Percentiles rank a stretch among this genome's conserved stretches.
Conservation (phyloP, 2,329 filamentous ascomycete genomes). For the Hypoxylon sp. region DNA sequence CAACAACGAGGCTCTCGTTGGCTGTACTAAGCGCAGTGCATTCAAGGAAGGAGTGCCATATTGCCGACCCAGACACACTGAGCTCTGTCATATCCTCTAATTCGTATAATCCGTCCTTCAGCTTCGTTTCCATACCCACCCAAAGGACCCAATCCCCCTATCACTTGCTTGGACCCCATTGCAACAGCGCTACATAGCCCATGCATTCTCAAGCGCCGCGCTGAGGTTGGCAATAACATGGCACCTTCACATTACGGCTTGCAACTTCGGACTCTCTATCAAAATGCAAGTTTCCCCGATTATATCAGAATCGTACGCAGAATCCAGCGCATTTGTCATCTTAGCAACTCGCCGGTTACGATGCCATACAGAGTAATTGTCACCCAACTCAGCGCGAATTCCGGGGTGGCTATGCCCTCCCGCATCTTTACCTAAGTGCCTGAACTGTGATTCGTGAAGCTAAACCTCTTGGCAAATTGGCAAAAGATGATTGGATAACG, state of each 20-base stretch:
- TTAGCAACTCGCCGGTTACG: conserved; percentile 12
- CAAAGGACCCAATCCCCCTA: conserved; percentile 10
- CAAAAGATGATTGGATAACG: conserved; percentile 34
- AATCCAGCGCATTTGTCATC: conserved; percentile 16
- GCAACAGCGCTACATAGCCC: conserved; percentile 2
- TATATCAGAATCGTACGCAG: conserved; percentile 15
- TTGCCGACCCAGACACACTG: conserved; percentile 17
- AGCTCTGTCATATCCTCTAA: conserved; percentile 26
- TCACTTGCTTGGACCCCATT: conserved; percentile 28
- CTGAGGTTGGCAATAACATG: conserved; percentile 17
- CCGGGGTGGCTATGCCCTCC: conserved; percentile 24
- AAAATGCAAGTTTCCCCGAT: conserved; percentile 10
- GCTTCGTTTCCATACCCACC: conserved; percentile 11
- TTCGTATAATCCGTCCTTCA: conserved; percentile 29
- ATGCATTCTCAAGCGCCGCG: conserved; percentile 18
- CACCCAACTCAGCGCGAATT: conserved; percentile 25
- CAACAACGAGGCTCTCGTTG: conserved; percentile 33
- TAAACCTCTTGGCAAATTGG: conserved; percentile 31
- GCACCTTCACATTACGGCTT: conserved; percentile 27
- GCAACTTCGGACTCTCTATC: conserved; percentile 18
- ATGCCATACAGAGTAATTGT: conserved; percentile 17
- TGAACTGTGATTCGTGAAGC: conserved; percentile 30
- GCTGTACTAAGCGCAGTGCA: conserved; percentile 36
- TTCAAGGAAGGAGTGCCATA: conserved; percentile 18
- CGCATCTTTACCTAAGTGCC: conserved; percentile 14